Evolutionary conservation across 1,139 yeast genomes (phyloP).

Genomic region (Taphrina populina): DNA sequence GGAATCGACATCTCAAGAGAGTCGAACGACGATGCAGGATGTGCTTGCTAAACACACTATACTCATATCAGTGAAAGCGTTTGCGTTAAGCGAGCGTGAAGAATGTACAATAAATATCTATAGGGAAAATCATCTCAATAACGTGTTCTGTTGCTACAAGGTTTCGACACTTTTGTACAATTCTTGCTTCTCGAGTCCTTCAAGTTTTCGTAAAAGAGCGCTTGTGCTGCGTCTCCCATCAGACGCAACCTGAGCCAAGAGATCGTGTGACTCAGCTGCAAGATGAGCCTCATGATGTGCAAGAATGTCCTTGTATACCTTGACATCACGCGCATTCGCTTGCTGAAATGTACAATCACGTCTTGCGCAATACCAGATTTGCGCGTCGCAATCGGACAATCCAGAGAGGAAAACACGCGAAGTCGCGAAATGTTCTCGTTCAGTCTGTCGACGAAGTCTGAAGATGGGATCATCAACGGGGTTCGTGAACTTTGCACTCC

Average conservation of each 20-base stretch:
- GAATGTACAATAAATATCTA: no score
- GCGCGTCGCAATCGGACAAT: not conserved
- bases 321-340: not conserved
- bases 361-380: constrained; percentile 3
- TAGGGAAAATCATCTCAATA: no score
- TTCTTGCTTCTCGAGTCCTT: no score
- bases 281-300: constrained; percentile 3
- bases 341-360: not conserved
- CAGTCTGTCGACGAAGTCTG: not conserved
- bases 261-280: constrained; percentile 1
- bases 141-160: no score
- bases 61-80: no score
- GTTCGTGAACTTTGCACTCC: not conserved
- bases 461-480: not conserved
- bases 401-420: not conserved
- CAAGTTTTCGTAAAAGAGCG: constrained; percentile 1
- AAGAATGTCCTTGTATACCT: not conserved
- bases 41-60: constrained; percentile 1
- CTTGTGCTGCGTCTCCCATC: not conserved
- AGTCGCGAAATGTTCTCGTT: not conserved
- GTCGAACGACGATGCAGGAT: not conserved
- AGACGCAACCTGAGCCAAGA: not conserved
- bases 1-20: not conserved
- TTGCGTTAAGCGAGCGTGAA: no score
- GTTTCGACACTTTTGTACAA: no score